Conservation (phyloP, 192 early-diverging fungal species). For the Gonapodya prolifera region DNA sequence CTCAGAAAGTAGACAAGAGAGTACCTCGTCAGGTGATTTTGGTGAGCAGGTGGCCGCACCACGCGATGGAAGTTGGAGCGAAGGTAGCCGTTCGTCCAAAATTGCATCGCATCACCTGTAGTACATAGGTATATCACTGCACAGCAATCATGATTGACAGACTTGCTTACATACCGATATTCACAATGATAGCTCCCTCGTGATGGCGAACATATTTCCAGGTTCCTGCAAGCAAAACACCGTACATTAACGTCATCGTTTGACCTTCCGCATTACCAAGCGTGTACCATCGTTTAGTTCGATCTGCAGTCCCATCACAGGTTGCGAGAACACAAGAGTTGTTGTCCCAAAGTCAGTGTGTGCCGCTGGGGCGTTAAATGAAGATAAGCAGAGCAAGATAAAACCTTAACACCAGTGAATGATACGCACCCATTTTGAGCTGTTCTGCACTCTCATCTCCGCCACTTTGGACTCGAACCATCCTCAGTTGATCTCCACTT, state of each 20-base stretch:
- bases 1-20: neutral
- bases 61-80: neutral
- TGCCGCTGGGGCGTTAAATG: neutral
- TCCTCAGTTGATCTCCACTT: neutral
- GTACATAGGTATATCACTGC: too few species aligned
- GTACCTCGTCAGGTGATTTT: neutral
- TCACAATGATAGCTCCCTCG: neutral
- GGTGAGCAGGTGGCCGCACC: neutral
- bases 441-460: neutral
- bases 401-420: neutral
- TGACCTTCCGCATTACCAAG: too few species aligned
- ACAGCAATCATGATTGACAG: neutral
- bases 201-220: neutral
- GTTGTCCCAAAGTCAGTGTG: constrained; percentile 4
- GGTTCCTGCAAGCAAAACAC: too few species aligned
- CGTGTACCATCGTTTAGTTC: neutral
- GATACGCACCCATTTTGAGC: neutral
- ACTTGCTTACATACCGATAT: neutral
- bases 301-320: neutral
- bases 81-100: neutral
- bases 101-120: neutral
- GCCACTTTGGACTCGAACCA: neutral
- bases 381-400: neutral
- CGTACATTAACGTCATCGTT: too few species aligned
- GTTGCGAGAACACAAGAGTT: neutral